These are phyloP conservation scores for Diplogelasinospora grovesii DNA, from an alignment of 495 filamentous ascomycete species.

Conservation along the genomic window DNA sequence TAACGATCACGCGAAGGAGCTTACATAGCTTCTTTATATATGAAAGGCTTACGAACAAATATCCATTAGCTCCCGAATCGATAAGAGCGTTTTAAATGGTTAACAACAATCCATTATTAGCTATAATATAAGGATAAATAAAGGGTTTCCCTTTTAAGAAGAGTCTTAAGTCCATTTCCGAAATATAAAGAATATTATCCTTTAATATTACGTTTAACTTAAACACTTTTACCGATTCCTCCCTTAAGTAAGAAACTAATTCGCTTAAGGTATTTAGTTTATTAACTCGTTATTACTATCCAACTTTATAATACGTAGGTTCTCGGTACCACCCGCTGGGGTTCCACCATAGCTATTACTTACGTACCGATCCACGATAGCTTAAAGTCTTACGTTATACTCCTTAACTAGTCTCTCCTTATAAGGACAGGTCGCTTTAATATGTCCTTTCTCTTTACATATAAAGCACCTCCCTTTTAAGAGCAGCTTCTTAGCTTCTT, in stretches of 20 bases:
- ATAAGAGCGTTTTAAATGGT: not conserved
- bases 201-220: not conserved
- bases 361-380: too few species aligned
- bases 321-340: too few species aligned
- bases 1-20: not conserved
- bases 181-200: not conserved
- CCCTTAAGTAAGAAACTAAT: not conserved
- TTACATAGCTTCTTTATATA: not conserved
- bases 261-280: constrained; percentile 4
- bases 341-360: too few species aligned
- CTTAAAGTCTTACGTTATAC: too few species aligned
- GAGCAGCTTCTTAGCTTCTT: too few species aligned
- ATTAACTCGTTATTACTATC: too few species aligned
- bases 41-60: not conserved
- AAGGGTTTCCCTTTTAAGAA: not conserved
- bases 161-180: not conserved
- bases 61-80: not conserved
- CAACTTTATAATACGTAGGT: too few species aligned
- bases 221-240: too few species aligned
- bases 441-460: too few species aligned
- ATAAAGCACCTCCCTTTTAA: too few species aligned
- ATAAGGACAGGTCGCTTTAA: too few species aligned
- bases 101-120: constrained; percentile 2
- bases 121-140: not conserved
- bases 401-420: too few species aligned